Evolutionary conservation across 306 rosid genomes (phyloP), one percentile per base, ranked within the genome.

Genomic region (Luffa aegyptiaca): DNA sequence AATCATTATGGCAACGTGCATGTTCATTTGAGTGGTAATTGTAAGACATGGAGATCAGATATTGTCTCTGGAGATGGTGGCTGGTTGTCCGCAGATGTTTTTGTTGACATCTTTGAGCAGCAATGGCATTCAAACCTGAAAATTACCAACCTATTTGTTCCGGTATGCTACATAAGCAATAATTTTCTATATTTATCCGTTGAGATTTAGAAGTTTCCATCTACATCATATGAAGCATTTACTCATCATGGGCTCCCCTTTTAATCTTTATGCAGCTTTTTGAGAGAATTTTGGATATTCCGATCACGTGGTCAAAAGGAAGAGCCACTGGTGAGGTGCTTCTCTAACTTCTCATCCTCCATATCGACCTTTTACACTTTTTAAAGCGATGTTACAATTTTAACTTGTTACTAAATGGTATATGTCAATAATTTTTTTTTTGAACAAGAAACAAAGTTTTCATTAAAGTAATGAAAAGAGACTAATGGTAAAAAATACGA

Each of bases 261-360:
- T 81, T 75, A 69, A 80, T 44, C 70, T 73, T 83, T 82, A 31
- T 84, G 87, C 97, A 95, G 98, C 90, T 95, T 77, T 95, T 95
- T 88, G 98, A 95, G 86, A 89, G 97, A 87, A 89, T 95, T 79
- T 85, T 95, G 72, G 93, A 83, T 64, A 91, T 92, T 89, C 98
- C 98, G 79, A 88, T 95, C 80, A 77, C 83, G 69, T 95, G 97
- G 97, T 91, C 92, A 63, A 85, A 88, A 82, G 98, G 98, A 76
- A 88, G 95, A 87, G 92, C 93, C 69, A 91, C 90, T 12, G 97
- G 98, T 80, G 96, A 95, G 98, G 98, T 95, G 87, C 89, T 85
- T 86, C 87, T 86, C 91, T 80, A 85, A 88, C 90, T 84, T 81
- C 36, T 63, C 16, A 75, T 79, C 72, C 10, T 57, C 17, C 52